These are phyloP conservation scores for Fusarium pseudograminearum DNA, from an alignment of 2,329 filamentous ascomycete species.

Conservation along the genomic window DNA sequence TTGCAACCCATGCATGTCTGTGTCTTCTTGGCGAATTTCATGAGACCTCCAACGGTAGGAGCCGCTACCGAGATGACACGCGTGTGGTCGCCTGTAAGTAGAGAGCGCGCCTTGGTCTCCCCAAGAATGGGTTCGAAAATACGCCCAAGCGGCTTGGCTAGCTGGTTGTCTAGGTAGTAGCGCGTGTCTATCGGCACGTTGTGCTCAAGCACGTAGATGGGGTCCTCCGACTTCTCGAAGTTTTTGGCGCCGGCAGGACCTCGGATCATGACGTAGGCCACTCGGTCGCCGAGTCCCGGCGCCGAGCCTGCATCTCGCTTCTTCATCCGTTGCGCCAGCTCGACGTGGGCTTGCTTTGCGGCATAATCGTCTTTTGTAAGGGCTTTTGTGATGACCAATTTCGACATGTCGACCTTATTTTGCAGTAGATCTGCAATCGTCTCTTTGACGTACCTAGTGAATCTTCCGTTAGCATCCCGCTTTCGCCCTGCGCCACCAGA, in stretches of 20 bases:
- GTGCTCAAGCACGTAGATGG: conserved; percentile 96
- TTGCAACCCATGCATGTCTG: conserved; percentile 99
- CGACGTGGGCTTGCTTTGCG: conserved; percentile 94
- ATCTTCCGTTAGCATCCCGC: conserved; percentile 53
- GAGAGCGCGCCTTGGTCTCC: conserved; percentile 86
- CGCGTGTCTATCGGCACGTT: conserved; percentile 98
- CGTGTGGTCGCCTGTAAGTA: conserved; percentile 93
- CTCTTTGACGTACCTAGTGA: conserved; percentile 87
- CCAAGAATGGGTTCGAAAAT: conserved; percentile 99
- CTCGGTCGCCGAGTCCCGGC: conserved; percentile 91
- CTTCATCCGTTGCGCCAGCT: conserved; percentile 95
- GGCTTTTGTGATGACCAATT: conserved; percentile 98
- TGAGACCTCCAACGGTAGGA: conserved; percentile 89
- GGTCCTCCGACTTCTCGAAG: conserved; percentile 97
- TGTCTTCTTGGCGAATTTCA: conserved; percentile 99
- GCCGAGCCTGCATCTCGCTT: conserved; percentile 96
- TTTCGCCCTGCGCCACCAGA: conserved; percentile 8
- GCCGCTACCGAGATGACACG: conserved; percentile 94
- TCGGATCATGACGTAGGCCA: conserved; percentile 98
- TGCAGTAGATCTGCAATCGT: conserved; percentile 95
- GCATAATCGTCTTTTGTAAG: conserved; percentile 90
- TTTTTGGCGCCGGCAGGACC: conserved; percentile 90
- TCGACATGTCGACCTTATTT: conserved; percentile 99
- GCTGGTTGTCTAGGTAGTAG: conserved; percentile 98
- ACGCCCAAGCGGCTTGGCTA: conserved; percentile 90